Percentiles rank a stretch among this genome's conserved stretches.
phyloP scores from a whole-genome alignment of 31 red algal species.

The Pterothamnion heteromorphum region DNA sequence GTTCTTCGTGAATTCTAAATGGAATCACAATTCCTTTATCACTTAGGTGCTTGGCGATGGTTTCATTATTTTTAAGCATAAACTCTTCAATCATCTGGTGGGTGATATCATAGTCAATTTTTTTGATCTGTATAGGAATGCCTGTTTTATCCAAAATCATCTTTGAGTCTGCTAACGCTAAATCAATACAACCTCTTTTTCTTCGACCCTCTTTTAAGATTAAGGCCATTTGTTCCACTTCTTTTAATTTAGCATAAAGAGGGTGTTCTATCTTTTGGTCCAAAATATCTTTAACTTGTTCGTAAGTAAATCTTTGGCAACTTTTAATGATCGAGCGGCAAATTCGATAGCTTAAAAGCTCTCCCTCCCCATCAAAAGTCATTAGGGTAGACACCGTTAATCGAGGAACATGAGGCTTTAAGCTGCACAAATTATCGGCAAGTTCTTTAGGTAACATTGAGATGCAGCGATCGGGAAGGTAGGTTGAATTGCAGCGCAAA shows the following conservation, averaged over 20 bases:
- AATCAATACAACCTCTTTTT: background rate
- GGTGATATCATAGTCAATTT: background rate
- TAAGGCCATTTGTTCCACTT: background rate
- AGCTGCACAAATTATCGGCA: slow-evolving; percentile 74
- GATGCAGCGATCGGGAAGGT: slow-evolving; percentile 90
- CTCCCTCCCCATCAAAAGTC: slow-evolving; percentile 62
- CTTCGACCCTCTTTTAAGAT: background rate
- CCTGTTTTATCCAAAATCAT: background rate
- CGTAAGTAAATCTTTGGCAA: slow-evolving; percentile 81
- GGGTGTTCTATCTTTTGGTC: background rate
- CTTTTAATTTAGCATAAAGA: background rate
- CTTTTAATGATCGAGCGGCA: slow-evolving; percentile 81
- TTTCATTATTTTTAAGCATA: background rate
- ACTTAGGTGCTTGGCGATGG: background rate
- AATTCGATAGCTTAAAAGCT: slow-evolving; percentile 62
- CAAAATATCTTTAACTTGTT: slow-evolving; percentile 67
- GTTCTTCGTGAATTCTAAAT: background rate
- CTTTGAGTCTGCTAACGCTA: background rate
- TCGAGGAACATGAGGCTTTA: slow-evolving; percentile 65
- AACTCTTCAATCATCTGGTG: slow-evolving; percentile 3
- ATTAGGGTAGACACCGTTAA: slow-evolving; percentile 84
- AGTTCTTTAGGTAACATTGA: slow-evolving; percentile 89
- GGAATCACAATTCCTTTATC: background rate
- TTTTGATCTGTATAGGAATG: background rate
- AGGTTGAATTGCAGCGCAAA: slow-evolving; percentile 79